Evolutionary conservation across 2,329 filamentous ascomycete species (phyloP), one percentile per base, ranked within the genome.

Genomic region (Exophiala xenobiotica): DNA sequence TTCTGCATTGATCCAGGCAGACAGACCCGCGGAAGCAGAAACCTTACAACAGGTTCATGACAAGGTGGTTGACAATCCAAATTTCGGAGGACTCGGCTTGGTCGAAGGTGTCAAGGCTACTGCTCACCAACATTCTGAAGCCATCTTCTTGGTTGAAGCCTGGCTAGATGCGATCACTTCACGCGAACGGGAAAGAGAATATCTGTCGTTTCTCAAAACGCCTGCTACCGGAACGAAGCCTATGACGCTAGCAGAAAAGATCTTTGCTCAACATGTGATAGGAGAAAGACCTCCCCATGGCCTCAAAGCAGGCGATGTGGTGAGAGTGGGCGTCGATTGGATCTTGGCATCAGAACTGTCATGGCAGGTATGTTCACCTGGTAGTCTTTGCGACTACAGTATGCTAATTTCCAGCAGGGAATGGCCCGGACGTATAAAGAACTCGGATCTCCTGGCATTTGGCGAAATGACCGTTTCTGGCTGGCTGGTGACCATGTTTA

Each of bases 401-500:
- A n/a, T n/a, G n/a, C n/a, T n/a, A n/a, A n/a, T n/a, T n/a, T n/a
- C 16, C 65, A 69, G 1, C 67, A 53, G 66, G 67, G 70, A 35
- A 76, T 77, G 73, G 65, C 70, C 35, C 61, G 57, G 35, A 70
- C 67, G 3, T 74, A 74, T 53, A 61, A 72, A 5, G 45, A 59
- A 2, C 57, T 77, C 6, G 70, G 71, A 4, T 53, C 61, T 12
- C 71, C 72, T 1, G 67, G 69, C 3, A 72, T 75, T n/a, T 76
- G 69, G 49, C 71, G 75, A 4, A 78, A 42, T 24, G 47, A 54
- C 54, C 64, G 75, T 0, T 71, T 78, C 55, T 78, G 75, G 76
- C 65, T 79, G 6, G 75, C 74, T 0, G 71, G 70, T 1, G 76
- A 78, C 56, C 75, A 78, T 56, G 65, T 71, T 3, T 74, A 78